Percentiles rank a stretch among this genome's conserved stretches.
Evolutionary conservation across 2,329 filamentous ascomycete genomes (phyloP).

Genomic region (Bipolaris gigantea): DNA sequence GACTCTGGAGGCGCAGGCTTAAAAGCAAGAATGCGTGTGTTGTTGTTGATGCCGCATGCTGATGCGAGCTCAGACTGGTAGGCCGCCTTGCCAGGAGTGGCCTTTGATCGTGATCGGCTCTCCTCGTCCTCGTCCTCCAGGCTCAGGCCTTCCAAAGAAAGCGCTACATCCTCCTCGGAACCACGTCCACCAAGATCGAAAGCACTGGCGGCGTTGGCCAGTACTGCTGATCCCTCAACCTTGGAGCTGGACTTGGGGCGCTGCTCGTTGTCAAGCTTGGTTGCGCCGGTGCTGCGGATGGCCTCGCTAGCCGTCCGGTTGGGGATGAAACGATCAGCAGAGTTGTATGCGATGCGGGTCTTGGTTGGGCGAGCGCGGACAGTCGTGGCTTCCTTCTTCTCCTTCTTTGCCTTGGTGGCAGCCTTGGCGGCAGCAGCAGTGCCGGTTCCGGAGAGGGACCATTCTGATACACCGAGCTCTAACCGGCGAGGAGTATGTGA

Average conservation of each 20-base stretch:
- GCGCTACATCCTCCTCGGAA: constrained; percentile 71
- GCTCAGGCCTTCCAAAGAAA: constrained; percentile 76
- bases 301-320: constrained; percentile 89
- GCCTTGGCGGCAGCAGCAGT: constrained; percentile 48
- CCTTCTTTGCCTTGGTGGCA: constrained; percentile 46
- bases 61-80: constrained; percentile 90
- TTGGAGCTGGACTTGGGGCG: constrained; percentile 70
- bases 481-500: constrained; percentile 76
- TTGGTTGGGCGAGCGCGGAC: constrained; percentile 42
- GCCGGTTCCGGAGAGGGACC: constrained; percentile 84
- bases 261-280: constrained; percentile 69
- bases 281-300: constrained; percentile 76
- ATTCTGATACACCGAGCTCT: constrained; percentile 91
- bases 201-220: constrained; percentile 72
- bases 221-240: constrained; percentile 71
- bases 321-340: constrained; percentile 92
- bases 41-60: constrained; percentile 89
- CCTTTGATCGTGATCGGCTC: constrained; percentile 67
- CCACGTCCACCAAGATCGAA: constrained; percentile 64
- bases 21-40: constrained; percentile 95
- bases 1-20: constrained; percentile 98
- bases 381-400: constrained; percentile 37
- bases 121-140: constrained; percentile 71
- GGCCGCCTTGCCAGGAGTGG: constrained; percentile 82
- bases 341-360: constrained; percentile 58